These are phyloP conservation scores for Boletus smithii DNA, from an alignment of 1,284 basidiomycete species.

Conservation along the genomic window DNA sequence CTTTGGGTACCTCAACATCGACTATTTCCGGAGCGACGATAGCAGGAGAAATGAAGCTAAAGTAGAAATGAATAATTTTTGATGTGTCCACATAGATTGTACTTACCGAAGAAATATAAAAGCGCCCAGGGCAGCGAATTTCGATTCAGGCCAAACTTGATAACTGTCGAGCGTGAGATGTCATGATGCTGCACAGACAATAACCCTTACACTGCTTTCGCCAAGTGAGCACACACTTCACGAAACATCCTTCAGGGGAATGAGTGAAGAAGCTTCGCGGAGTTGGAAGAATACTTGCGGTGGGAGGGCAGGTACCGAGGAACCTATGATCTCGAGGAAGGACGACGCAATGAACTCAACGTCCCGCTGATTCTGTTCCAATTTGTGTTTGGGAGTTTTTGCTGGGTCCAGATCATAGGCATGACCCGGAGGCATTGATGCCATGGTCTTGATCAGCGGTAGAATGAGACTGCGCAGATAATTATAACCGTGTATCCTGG, in stretches of 20 bases:
- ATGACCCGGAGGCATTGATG: conserved; percentile 66
- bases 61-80: conserved; percentile 3
- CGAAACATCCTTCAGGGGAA: conserved; percentile 67
- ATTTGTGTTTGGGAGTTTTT: conserved; percentile 59
- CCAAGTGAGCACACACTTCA: conserved; percentile 84
- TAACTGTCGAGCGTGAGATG: conserved; percentile 33
- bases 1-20: conserved; percentile 75
- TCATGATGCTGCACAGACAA: conserved; percentile 2
- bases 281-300: conserved; percentile 49
- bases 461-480: conserved; percentile 78
- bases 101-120: conserved; percentile 84
- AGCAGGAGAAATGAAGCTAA: conserved; percentile 78
- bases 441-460: conserved; percentile 74
- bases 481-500: conserved; percentile 83
- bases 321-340: conserved; percentile 74
- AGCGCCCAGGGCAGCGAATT: conserved; percentile 83
- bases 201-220: conserved; percentile 69
- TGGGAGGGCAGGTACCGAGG: conserved; percentile 70
- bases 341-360: conserved; percentile 73
- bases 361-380: conserved; percentile 67
- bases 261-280: conserved; percentile 6
- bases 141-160: conserved; percentile 76
- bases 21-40: conserved; percentile 83
- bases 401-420: conserved; percentile 79
- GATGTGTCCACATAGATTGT: neutral